Conservation (phyloP, 2,329 filamentous ascomycete genomes). For the Meredithiella fracta region DNA sequence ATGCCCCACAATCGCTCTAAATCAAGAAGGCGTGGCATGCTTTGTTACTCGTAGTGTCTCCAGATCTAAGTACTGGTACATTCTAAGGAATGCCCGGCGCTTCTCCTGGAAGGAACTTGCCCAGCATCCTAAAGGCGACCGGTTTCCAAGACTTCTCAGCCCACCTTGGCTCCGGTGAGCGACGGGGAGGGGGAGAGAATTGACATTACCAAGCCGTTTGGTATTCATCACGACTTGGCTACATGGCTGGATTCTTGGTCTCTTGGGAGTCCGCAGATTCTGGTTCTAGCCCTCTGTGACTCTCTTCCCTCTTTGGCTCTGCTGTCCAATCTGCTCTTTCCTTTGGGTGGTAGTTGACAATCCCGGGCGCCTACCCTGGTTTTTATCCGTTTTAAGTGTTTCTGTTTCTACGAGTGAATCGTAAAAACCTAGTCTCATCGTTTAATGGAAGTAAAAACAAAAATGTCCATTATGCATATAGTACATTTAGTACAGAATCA, state of each 20-base stretch:
- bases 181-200: no score
- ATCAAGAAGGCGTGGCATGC: background rate
- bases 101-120: no score
- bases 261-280: background rate
- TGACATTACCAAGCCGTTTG: background rate
- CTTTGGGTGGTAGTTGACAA: background rate
- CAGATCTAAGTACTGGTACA: background rate
- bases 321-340: background rate
- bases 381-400: background rate
- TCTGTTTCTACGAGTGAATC: background rate
- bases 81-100: no score
- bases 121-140: no score
- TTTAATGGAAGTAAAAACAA: background rate
- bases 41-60: background rate
- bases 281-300: background rate
- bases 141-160: no score
- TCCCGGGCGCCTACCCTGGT: background rate
- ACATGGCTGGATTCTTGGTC: background rate
- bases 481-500: background rate
- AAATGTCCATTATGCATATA: background rate
- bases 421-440: background rate
- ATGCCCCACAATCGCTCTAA: background rate
- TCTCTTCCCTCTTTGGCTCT: background rate
- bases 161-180: no score
- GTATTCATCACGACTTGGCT: background rate